phyloP scores from a whole-genome alignment of 2,329 filamentous ascomycete species.

The Didymella sp. region DNA sequence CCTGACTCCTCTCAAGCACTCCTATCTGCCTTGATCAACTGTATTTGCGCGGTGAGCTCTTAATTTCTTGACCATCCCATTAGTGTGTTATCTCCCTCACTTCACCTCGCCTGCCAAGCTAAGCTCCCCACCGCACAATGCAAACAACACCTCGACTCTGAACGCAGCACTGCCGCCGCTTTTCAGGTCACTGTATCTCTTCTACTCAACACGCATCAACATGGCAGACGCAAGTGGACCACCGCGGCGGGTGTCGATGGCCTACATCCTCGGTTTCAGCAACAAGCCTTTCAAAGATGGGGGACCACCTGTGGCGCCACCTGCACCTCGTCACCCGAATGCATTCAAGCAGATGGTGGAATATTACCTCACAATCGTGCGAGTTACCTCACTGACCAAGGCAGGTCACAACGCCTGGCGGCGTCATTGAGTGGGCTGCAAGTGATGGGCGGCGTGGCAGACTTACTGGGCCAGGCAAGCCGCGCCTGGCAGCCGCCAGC shows the following conservation, averaged over 20 bases:
- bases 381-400: neutral
- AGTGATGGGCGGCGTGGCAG: constrained; percentile 44
- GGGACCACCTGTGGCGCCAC: constrained; percentile 22
- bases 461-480: constrained; percentile 27
- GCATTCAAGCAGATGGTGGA: constrained; percentile 26
- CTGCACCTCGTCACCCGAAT: constrained; percentile 13
- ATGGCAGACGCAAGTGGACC: constrained; percentile 25
- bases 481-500: constrained; percentile 23
- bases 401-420: constrained; percentile 34
- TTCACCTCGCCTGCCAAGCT: constrained; percentile 1
- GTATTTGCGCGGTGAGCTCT: too few relatives aligned
- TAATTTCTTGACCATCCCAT: neutral
- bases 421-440: constrained; percentile 41
- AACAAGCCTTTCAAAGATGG: constrained; percentile 40
- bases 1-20: neutral
- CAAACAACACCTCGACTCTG: neutral
- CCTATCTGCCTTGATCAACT: neutral
- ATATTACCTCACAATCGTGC: rapidly evolving
- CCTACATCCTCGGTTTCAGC: constrained; percentile 40
- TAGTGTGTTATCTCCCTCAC: constrained; percentile 5
- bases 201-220: neutral
- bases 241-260: constrained; percentile 33
- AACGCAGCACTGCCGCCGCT: neutral
- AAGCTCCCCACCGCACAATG: constrained; percentile 4
- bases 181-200: neutral